A percentile compares a stretch with the other conserved stretches of the same genome.
phyloP scores from a whole-genome alignment of 345 rosid species.

The Heritiera littoralis region DNA sequence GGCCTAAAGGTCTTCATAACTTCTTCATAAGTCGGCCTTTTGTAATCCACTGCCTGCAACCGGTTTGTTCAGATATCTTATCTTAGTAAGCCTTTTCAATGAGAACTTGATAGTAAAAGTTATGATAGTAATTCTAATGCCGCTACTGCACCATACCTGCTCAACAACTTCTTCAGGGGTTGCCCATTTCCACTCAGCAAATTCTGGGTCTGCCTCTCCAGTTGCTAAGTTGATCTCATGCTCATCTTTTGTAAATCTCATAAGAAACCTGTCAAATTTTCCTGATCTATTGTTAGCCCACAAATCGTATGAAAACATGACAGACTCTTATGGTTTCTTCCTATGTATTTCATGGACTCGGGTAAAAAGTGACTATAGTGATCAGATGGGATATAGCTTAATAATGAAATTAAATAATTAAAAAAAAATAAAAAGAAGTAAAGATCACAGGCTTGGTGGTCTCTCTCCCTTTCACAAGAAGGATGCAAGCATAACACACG shows the following conservation, averaged over 20 bases:
- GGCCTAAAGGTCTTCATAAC: slow-evolving; percentile 79
- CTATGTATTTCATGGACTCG: neutral
- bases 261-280: slow-evolving; percentile 64
- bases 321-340: neutral
- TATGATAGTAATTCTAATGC: neutral
- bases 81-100: neutral
- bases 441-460: neutral
- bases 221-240: slow-evolving; percentile 79
- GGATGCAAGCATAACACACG: neutral
- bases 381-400: neutral
- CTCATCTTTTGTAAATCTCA: slow-evolving; percentile 71
- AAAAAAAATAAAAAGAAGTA: neutral
- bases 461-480: neutral
- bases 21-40: slow-evolving; percentile 94
- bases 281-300: neutral
- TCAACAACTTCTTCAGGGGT: slow-evolving; percentile 79
- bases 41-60: slow-evolving; percentile 82
- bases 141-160: slow-evolving; percentile 46
- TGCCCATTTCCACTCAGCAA: slow-evolving; percentile 97
- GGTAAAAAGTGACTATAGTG: neutral
- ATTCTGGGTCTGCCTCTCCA: slow-evolving; percentile 80
- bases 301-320: neutral
- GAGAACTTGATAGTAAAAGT: neutral
- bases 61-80: neutral
- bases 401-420: neutral